Base-by-base conservation (phyloP, 306 rosid genomes). In the Castanea crenata region DNA sequence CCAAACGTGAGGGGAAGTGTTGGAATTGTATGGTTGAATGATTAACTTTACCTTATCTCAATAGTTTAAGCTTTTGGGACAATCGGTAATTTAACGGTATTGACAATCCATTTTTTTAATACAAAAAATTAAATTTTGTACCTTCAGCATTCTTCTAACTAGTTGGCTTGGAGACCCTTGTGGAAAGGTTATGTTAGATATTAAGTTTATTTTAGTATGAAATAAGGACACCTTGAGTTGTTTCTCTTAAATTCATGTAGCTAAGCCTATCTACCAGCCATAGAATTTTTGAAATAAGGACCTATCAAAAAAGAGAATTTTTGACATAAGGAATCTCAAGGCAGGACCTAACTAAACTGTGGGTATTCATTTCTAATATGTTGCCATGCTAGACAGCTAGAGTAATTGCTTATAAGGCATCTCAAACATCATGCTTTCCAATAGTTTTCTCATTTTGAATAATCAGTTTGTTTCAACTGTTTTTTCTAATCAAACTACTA, bases 401-500 rank as follows among this genome's bases (percentile, higher is more conserved):
- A 18, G 41, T 67, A 25, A 67, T 9, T 67, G 51, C 51, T 67
- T 67, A n/a, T 67, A 35, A 34, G 72, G 51, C 72, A 34, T 35
- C 72, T 35, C 25, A 67, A 35, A 67, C 51, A 19, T 35, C 52
- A 25, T 63, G 25, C 6, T 23, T 44, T 69, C 14, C 61, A 1
- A 44, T 16, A 52, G 63, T 70, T 46, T 21, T 11, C 68, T 21
- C 56, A 31, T 38, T 52, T 54, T 74, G 46, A 54, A 64, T 73
- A 19, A 74, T 8, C 59, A 55, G 69, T 59, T 58, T 77, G 12
- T 83, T 69, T 1, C 35, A 61, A 55, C 9, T 74, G 15, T 55
- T 15, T 78, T 77, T 77, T 57, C 64, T 49, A 59, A 74, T 62
- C 76, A 78, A 74, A 82, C 63, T 70, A 76, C 90, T 89, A 74